phyloP scores from a whole-genome alignment of 2,329 filamentous ascomycete species.

The Coleophoma cylindrospora region DNA sequence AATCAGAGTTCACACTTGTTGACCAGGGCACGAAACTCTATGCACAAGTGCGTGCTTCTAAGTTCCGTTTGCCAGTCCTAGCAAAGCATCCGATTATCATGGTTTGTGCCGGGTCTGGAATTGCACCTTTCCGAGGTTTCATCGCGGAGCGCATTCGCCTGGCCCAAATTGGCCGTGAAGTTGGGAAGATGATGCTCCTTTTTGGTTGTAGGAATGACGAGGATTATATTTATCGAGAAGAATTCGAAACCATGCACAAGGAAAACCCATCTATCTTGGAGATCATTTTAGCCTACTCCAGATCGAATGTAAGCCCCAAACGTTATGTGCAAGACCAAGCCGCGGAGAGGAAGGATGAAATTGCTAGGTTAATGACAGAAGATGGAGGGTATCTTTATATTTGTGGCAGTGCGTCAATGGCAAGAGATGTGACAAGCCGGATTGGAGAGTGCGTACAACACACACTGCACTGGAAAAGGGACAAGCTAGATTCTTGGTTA shows the following conservation, averaged over 20 bases:
- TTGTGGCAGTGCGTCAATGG: constrained; percentile 34
- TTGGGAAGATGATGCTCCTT: constrained; percentile 84
- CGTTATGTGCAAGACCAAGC: constrained; percentile 32
- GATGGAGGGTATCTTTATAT: constrained; percentile 32
- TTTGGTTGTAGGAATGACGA: constrained; percentile 87
- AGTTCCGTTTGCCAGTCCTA: constrained; percentile 95
- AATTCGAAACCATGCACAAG: constrained; percentile 40
- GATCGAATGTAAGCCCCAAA: constrained; percentile 9
- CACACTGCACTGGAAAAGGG: constrained; percentile 27
- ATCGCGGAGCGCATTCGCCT: constrained; percentile 84
- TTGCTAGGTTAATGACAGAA: constrained; percentile 17
- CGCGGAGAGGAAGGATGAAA: constrained; percentile 23
- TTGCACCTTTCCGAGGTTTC: constrained; percentile 89
- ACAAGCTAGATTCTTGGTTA: constrained; percentile 37
- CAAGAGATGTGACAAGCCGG: constrained; percentile 36
- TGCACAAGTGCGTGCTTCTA: constrained; percentile 53
- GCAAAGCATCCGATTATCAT: constrained; percentile 88
- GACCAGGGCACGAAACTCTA: constrained; percentile 19
- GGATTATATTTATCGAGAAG: constrained; percentile 84
- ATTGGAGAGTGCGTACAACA: constrained; percentile 32
- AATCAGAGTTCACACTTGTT: constrained; percentile 1
- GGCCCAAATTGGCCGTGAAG: constrained; percentile 68
- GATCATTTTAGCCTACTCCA: constrained; percentile 28
- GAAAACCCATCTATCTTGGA: constrained; percentile 18
- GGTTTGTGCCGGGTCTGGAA: constrained; percentile 88